Conservation (phyloP, 805 yeast genomes). For the Zygosaccharomyces bailii region DNA sequence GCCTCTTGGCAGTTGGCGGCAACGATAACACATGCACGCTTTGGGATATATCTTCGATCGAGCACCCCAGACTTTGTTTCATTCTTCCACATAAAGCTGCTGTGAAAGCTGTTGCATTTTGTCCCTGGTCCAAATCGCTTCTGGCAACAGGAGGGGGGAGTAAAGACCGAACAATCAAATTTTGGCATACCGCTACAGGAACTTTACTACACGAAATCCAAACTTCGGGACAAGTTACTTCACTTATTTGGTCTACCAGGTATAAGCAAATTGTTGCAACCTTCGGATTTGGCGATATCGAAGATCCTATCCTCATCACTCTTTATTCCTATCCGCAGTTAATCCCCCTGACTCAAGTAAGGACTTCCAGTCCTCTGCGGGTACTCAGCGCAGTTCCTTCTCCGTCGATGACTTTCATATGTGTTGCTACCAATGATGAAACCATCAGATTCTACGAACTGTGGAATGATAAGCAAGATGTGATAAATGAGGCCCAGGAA, state of each 20-base stretch:
- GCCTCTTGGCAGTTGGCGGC: conserved; percentile 73
- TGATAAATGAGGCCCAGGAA: conserved; percentile 40
- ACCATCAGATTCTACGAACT: conserved; percentile 70
- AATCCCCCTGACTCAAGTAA: conserved; percentile 46
- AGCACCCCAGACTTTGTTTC: conserved; percentile 44
- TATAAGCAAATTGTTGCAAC: conserved; percentile 69
- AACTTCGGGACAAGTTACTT: conserved; percentile 74
- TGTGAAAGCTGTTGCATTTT: conserved; percentile 82
- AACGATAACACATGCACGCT: conserved; percentile 78
- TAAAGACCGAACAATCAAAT: conserved; percentile 71
- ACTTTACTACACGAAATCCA: conserved; percentile 55
- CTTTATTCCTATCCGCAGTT: conserved; percentile 69
- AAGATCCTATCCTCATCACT: conserved; percentile 49
- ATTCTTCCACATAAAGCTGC: conserved; percentile 74
- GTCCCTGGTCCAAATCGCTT: conserved; percentile 83
- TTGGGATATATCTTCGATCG: conserved; percentile 57
- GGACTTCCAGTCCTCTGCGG: conserved; percentile 50
- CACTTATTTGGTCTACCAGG: conserved; percentile 69
- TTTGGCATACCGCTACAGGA: conserved; percentile 85
- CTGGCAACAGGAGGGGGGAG: conserved; percentile 92
- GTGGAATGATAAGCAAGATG: conserved; percentile 50
- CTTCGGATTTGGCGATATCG: conserved; percentile 69
- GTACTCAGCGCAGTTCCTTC: conserved; percentile 64
- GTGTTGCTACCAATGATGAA: conserved; percentile 76
- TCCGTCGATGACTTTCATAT: conserved; percentile 58